Percentiles rank a stretch among this genome's conserved stretches.
Evolutionary conservation across 1,284 basidiomycete genomes (phyloP).

Genomic region (Cutaneotrichosporon cavernicola): DNA sequence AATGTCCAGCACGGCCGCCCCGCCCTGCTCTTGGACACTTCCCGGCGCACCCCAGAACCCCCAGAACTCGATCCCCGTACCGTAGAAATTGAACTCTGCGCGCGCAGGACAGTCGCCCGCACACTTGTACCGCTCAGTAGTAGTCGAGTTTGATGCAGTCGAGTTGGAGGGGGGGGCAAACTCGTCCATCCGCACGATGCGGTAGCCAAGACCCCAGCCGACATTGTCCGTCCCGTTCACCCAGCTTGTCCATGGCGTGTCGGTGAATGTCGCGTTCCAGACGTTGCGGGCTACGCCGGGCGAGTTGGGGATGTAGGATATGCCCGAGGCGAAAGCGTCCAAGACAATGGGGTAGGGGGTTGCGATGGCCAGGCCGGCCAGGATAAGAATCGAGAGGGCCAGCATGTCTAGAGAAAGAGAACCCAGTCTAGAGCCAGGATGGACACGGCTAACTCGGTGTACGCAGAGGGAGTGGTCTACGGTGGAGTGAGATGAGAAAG

Average conservation of each 20-base stretch:
- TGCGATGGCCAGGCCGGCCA: neutral
- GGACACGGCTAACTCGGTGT: too few relatives aligned
- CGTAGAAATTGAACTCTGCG: neutral
- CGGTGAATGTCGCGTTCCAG: conserved; percentile 1
- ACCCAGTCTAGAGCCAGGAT: too few relatives aligned
- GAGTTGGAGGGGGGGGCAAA: neutral
- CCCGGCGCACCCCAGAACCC: neutral
- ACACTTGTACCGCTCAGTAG: neutral
- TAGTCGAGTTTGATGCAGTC: neutral
- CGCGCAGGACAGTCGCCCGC: neutral
- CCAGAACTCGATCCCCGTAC: conserved; percentile 3
- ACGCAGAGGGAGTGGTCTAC: too few relatives aligned
- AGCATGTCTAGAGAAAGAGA: neutral
- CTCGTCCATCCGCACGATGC: neutral
- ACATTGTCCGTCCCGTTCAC: neutral
- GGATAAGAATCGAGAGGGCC: neutral
- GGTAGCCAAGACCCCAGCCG: neutral
- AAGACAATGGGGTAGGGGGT: neutral
- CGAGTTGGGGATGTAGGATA: neutral
- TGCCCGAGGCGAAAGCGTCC: neutral
- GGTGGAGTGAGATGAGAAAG: too few relatives aligned
- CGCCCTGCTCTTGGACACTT: neutral
- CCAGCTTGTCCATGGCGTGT: neutral
- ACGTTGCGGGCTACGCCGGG: neutral
- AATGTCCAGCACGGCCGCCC: neutral